phyloP scores from a whole-genome alignment of 805 yeast genomes.

The Pichia thaimueangensis region DNA sequence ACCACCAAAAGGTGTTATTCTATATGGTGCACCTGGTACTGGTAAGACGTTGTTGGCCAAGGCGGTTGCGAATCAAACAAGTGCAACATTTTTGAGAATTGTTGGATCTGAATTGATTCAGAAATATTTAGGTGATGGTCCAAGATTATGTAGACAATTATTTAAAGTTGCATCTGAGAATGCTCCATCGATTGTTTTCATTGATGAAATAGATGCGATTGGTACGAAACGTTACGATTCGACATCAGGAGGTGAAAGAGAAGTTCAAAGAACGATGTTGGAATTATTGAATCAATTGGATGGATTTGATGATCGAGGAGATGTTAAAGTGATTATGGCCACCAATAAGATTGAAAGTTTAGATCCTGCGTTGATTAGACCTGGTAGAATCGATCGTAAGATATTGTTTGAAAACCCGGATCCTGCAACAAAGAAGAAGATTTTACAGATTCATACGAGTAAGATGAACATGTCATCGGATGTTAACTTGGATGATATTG shows the following conservation, averaged over 20 bases:
- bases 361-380: slow-evolving; percentile 94
- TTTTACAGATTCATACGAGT: slow-evolving; percentile 83
- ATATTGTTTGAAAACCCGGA: slow-evolving; percentile 95
- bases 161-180: slow-evolving; percentile 95
- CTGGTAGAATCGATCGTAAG: slow-evolving; percentile 95
- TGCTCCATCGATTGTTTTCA: slow-evolving; percentile 97
- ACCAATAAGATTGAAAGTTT: slow-evolving; percentile 90
- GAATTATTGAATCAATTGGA: slow-evolving; percentile 92
- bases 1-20: slow-evolving; percentile 96
- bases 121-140: slow-evolving; percentile 97
- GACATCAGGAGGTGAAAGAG: slow-evolving; percentile 92
- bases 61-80: slow-evolving; percentile 97
- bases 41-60: slow-evolving; percentile 94
- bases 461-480: slow-evolving; percentile 88
- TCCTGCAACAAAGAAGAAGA: slow-evolving; percentile 86
- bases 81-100: slow-evolving; percentile 91
- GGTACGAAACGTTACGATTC: slow-evolving; percentile 97
- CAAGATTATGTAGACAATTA: slow-evolving; percentile 86
- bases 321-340: slow-evolving; percentile 97
- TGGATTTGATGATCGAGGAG: slow-evolving; percentile 96
- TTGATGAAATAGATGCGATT: slow-evolving; percentile 97
- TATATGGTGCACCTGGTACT: slow-evolving; percentile 97
- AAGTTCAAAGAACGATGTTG: slow-evolving; percentile 96
- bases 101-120: slow-evolving; percentile 97
- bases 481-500: slow-evolving; percentile 83